Conservation (phyloP, 208 protist genomes). For the Trypanosoma grayi region DNA sequence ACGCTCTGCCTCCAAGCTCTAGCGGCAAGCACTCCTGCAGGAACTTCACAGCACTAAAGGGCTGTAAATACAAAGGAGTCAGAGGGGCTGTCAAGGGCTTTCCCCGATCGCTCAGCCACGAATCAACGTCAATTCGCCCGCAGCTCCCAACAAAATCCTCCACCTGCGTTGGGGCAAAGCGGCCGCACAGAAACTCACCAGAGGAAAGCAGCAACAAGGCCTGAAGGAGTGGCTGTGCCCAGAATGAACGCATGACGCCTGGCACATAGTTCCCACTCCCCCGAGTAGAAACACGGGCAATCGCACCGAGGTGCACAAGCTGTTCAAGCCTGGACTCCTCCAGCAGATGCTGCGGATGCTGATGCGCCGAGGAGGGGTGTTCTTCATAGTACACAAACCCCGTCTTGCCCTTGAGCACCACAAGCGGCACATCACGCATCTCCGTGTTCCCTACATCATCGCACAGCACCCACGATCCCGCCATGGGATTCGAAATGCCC, state of each 20-base stretch:
- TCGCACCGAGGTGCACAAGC: background rate
- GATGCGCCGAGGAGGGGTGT: too few species aligned
- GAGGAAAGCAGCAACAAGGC: conserved; percentile 3
- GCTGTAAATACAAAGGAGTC: conserved; percentile 1
- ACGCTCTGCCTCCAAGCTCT: conserved; percentile 9
- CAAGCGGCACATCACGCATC: conserved; percentile 5
- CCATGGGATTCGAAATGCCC: background rate
- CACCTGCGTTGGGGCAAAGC: background rate
- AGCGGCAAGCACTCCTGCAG: conserved; percentile 17
- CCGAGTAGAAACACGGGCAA: background rate
- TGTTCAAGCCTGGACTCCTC: background rate
- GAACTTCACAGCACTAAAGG: conserved; percentile 2
- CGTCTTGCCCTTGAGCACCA: conserved; percentile 7
- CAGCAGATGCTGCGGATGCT: background rate
- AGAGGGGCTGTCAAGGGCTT: conserved; percentile 12
- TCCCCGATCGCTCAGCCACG: conserved; percentile 16
- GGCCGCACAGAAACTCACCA: conserved; percentile 2
- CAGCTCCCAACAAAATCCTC: conserved; percentile 26
- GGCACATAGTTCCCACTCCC: background rate
- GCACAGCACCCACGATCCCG: conserved; percentile 11
- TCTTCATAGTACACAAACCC: conserved; percentile 6
- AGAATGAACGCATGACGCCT: conserved; percentile 6
- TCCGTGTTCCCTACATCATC: conserved; percentile 21
- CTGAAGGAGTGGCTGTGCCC: conserved; percentile 22
- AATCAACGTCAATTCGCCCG: conserved; percentile 18